Evolutionary conservation across 371 early-diverging fungal genomes (phyloP).

Genomic region (Mucor lusitanicus): DNA sequence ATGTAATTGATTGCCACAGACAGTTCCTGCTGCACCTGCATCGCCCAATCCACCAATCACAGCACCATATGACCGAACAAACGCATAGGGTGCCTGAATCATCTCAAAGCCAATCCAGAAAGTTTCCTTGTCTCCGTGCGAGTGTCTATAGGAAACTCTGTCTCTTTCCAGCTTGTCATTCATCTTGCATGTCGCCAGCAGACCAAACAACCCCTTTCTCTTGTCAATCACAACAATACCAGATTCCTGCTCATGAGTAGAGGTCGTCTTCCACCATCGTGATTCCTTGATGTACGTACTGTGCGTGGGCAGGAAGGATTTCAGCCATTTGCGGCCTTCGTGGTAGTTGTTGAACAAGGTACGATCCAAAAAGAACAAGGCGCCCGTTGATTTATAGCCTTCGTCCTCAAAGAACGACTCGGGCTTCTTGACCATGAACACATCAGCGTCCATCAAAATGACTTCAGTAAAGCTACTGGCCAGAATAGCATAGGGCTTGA

Average conservation of each 20-base stretch:
- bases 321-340: conserved; percentile 42
- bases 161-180: conserved; percentile 48
- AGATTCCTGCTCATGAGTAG: conserved; percentile 62
- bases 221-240: conserved; percentile 61
- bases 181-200: conserved; percentile 52
- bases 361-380: conserved; percentile 69
- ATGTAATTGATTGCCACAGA: conserved; percentile 60
- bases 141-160: conserved; percentile 37
- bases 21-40: conserved; percentile 37
- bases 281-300: conserved; percentile 45
- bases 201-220: conserved; percentile 41
- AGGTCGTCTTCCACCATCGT: conserved; percentile 45
- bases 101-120: conserved; percentile 64
- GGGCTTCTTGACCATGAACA: conserved; percentile 66
- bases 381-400: conserved; percentile 59
- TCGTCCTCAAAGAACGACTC: conserved; percentile 56
- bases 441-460: conserved; percentile 79
- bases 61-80: conserved; percentile 54
- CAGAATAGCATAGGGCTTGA: conserved; percentile 69
- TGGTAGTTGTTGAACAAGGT: conserved; percentile 45
- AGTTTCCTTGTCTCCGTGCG: conserved; percentile 58
- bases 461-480: conserved; percentile 66
- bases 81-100: conserved; percentile 59
- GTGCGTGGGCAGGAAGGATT: conserved; percentile 48
- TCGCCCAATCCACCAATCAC: conserved; percentile 59